phyloP scores from a whole-genome alignment of 257 asterid genomes.

The Nicotiana tomentosiformis region DNA sequence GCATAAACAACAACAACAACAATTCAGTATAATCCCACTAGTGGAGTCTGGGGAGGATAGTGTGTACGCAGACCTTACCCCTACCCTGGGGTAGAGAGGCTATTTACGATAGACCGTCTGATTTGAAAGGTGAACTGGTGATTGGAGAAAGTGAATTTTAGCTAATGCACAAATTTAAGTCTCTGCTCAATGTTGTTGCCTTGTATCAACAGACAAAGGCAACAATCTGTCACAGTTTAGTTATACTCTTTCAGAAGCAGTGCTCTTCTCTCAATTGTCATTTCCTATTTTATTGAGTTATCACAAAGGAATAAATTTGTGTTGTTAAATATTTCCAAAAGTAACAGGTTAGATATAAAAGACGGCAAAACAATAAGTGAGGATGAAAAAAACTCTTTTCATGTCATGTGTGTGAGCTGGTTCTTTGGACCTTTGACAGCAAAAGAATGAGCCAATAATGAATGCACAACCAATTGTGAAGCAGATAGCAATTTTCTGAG shows the following conservation, averaged over 20 bases:
- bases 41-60: no score
- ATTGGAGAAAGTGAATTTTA: neutral
- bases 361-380: neutral
- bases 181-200: neutral
- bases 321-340: neutral
- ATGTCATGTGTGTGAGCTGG: constrained; percentile 71
- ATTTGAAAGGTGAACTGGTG: neutral
- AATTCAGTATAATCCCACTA: no score
- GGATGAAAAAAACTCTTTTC: constrained; percentile 43
- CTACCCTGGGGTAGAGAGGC: no score
- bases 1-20: no score
- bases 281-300: neutral
- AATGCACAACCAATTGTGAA: constrained; percentile 80
- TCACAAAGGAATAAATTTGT: neutral
- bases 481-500: constrained; percentile 87
- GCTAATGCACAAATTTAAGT: neutral
- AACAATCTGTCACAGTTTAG: neutral
- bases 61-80: no score
- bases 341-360: neutral
- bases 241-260: neutral
- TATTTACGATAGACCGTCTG: no score
- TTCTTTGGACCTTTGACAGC: constrained; percentile 78
- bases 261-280: neutral
- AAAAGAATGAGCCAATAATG: constrained; percentile 65
- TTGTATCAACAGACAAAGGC: neutral